Percentiles rank a stretch among this genome's conserved stretches.
These are phyloP conservation scores for Eremothecium coryli DNA, from an alignment of 1,139 yeast species.

Conservation along the genomic window DNA sequence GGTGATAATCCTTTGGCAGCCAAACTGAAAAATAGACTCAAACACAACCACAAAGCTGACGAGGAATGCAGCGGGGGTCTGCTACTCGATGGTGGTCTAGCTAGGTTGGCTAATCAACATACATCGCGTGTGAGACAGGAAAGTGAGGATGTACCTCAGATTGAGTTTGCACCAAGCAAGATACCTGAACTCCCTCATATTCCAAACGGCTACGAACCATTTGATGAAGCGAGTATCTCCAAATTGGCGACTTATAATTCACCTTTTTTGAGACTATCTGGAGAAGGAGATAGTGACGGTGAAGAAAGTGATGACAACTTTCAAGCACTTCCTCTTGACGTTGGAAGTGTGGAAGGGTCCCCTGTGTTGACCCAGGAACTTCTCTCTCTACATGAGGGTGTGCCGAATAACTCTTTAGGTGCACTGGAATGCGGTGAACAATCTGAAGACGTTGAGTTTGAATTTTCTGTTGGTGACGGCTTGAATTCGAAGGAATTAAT, in stretches of 20 bases:
- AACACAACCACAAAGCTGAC: slow-evolving; percentile 9
- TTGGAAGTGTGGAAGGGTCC: slow-evolving; percentile 4
- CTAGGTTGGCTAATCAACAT: slow-evolving; percentile 10
- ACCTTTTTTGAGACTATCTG: slow-evolving; percentile 11
- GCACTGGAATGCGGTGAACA: background rate
- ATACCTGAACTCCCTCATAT: slow-evolving; percentile 17
- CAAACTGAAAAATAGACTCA: slow-evolving; percentile 15
- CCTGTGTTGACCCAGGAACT: background rate
- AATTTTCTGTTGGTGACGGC: slow-evolving; percentile 13
- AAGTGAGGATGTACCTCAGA: slow-evolving; percentile 16
- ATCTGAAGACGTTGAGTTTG: slow-evolving; percentile 1
- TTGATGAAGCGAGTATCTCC: slow-evolving; percentile 16
- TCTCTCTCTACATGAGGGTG: background rate
- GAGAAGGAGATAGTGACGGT: slow-evolving; percentile 9
- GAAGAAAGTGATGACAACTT: slow-evolving; percentile 7
- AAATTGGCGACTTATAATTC: slow-evolving; percentile 20
- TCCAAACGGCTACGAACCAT: slow-evolving; percentile 24
- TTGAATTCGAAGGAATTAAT: slow-evolving; percentile 14
- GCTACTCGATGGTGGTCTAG: slow-evolving; percentile 14
- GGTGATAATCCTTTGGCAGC: slow-evolving; percentile 17
- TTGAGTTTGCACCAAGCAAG: slow-evolving; percentile 21
- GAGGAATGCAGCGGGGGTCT: slow-evolving; percentile 11
- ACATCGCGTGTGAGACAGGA: slow-evolving; percentile 4
- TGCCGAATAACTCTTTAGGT: too few relatives aligned
- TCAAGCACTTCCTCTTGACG: slow-evolving; percentile 4